Evolutionary conservation across 495 filamentous ascomycete genomes (phyloP).

Genomic region (Tetracladium marchalianum): DNA sequence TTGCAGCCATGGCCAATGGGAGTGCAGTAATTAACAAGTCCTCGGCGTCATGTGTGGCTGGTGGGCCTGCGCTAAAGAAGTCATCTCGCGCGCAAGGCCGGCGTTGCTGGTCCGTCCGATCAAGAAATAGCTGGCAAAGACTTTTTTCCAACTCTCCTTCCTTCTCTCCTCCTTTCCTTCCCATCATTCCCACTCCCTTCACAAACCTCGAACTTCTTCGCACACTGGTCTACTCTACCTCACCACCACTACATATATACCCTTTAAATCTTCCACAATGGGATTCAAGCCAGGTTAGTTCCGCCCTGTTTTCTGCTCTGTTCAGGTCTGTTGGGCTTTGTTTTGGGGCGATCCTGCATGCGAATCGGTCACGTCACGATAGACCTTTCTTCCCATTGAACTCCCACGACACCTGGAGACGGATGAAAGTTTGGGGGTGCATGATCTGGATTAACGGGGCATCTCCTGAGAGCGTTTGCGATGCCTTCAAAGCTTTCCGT

Average conservation of each 20-base stretch:
- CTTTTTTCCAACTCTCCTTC: conserved; percentile 5
- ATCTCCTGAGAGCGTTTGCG: not conserved
- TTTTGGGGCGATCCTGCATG: not conserved
- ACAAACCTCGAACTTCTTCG: not conserved
- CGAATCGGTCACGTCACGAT: conserved; percentile 6
- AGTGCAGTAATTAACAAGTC: not conserved
- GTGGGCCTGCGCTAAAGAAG: not conserved
- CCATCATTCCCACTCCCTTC: conserved; percentile 1
- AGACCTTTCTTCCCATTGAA: conserved; percentile 6
- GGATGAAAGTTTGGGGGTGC: not conserved
- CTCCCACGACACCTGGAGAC: not conserved
- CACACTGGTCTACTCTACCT: not conserved
- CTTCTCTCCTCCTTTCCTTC: conserved; percentile 1
- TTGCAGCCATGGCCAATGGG: not conserved
- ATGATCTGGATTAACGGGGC: not conserved
- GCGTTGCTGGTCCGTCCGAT: not conserved
- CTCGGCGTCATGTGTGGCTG: not conserved
- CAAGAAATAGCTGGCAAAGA: not conserved
- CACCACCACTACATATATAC: not conserved
- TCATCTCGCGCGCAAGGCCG: conserved; percentile 2
- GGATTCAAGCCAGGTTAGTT: conserved; percentile 12
- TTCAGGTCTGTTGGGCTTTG: not conserved
- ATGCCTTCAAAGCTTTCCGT: not conserved
- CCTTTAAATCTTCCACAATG: conserved; percentile 14
- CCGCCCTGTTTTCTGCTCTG: not conserved